These are phyloP conservation scores for Didymellaceae sp. DNA, from an alignment of 2,329 filamentous ascomycete genomes.

Conservation along the genomic window DNA sequence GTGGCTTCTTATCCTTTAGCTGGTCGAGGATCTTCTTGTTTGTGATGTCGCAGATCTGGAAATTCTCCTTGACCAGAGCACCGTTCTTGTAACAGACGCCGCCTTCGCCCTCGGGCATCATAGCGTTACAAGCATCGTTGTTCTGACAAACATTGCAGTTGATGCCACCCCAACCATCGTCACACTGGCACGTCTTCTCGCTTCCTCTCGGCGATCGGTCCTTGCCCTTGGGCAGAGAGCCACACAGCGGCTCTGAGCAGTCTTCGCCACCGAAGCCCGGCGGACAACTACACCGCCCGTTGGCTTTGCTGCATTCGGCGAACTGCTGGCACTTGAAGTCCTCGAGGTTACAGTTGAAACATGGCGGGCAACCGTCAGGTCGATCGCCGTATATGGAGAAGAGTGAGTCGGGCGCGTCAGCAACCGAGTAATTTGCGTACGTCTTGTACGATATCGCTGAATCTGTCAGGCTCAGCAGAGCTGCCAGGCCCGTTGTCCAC, in stretches of 20 bases:
- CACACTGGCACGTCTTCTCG: constrained; percentile 75
- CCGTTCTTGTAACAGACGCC: constrained; percentile 93
- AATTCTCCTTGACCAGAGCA: constrained; percentile 90
- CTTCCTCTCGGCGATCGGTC: constrained; percentile 77
- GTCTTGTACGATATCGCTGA: constrained; percentile 39
- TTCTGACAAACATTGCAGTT: constrained; percentile 94
- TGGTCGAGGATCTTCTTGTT: constrained; percentile 92
- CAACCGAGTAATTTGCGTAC: constrained; percentile 58
- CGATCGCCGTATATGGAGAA: constrained; percentile 75
- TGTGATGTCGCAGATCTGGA: constrained; percentile 97
- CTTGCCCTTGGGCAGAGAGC: constrained; percentile 78
- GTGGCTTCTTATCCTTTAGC: constrained; percentile 81
- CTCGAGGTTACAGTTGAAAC: constrained; percentile 97
- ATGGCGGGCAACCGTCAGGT: constrained; percentile 79
- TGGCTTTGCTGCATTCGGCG: constrained; percentile 84
- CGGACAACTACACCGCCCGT: constrained; percentile 91
- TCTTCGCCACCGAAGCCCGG: constrained; percentile 93
- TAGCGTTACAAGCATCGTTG: constrained; percentile 80
- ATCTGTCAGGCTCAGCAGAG: constrained; percentile 32
- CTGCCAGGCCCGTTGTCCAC: constrained; percentile 42
- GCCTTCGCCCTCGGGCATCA: constrained; percentile 82
- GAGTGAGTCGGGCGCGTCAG: constrained; percentile 57
- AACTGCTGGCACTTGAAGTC: constrained; percentile 92
- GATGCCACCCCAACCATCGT: constrained; percentile 93
- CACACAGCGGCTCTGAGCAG: constrained; percentile 89